phyloP scores from a whole-genome alignment of 2,329 filamentous ascomycete genomes.

The Fusarium sp. region DNA sequence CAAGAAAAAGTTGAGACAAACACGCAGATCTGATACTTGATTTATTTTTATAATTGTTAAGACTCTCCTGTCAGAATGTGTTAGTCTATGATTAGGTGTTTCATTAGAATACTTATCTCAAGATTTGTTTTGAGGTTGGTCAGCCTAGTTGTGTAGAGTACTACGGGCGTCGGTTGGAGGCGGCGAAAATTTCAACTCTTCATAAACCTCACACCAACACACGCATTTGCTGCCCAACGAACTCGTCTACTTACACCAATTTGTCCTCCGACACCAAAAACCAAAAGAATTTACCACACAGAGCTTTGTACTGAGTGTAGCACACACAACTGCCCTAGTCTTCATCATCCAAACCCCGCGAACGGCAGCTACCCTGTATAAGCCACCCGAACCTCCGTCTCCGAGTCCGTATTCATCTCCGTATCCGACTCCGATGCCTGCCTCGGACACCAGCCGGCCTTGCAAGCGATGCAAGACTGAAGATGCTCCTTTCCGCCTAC shows the following conservation, averaged over 20 bases:
- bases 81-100: neutral
- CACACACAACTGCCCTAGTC: too few species aligned
- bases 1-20: neutral
- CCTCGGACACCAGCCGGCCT: constrained; percentile 42
- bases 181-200: constrained; percentile 46
- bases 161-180: constrained; percentile 4
- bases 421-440: constrained; percentile 34
- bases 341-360: neutral
- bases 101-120: too few species aligned
- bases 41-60: neutral
- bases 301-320: neutral
- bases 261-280: neutral
- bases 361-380: constrained; percentile 43
- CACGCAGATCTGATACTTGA: neutral
- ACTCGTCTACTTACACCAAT: neutral
- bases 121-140: neutral
- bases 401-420: constrained; percentile 13
- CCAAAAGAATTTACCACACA: neutral
- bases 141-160: neutral
- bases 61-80: neutral
- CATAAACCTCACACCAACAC: constrained; percentile 24
- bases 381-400: constrained; percentile 13
- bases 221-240: constrained; percentile 19
- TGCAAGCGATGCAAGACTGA: constrained; percentile 54
- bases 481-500: constrained; percentile 50